phyloP scores from a whole-genome alignment of 768 basidiomycete genomes.

The Rubroboletus pulcherrimus region DNA sequence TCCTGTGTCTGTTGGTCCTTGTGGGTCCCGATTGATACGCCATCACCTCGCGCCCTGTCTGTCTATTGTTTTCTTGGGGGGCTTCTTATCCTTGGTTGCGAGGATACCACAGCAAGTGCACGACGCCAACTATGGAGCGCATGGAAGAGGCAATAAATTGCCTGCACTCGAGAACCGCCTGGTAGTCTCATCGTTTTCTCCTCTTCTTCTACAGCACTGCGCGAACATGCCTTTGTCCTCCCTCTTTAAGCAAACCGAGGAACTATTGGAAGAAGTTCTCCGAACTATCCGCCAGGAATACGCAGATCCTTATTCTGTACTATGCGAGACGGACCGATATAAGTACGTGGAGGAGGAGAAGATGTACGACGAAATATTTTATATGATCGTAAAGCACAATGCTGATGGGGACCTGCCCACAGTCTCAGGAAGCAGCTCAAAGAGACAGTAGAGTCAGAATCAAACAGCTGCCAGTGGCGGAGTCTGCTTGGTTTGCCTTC shows the following conservation, averaged over 20 bases:
- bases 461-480: background rate
- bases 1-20: slow-evolving; percentile 6
- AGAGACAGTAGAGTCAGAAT: background rate
- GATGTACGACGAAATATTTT: background rate
- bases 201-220: background rate
- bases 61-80: slow-evolving; percentile 11
- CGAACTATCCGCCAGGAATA: background rate
- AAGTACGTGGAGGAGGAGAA: background rate
- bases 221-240: slow-evolving; percentile 7
- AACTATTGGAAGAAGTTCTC: background rate
- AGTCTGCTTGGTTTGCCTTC: slow-evolving; percentile 9
- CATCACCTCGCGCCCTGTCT: background rate
- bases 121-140: background rate
- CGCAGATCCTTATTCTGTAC: background rate
- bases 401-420: background rate
- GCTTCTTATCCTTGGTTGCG: slow-evolving; percentile 14
- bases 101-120: slow-evolving; percentile 8
- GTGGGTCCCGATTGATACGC: slow-evolving; percentile 12
- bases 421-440: slow-evolving; percentile 10
- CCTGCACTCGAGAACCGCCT: too few relatives aligned
- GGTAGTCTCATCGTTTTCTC: background rate
- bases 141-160: slow-evolving; percentile 13
- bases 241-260: background rate
- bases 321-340: slow-evolving; percentile 2
- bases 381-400: background rate